Conservation (phyloP, 306 rosid genomes). For the Quercus berberidifolia region DNA sequence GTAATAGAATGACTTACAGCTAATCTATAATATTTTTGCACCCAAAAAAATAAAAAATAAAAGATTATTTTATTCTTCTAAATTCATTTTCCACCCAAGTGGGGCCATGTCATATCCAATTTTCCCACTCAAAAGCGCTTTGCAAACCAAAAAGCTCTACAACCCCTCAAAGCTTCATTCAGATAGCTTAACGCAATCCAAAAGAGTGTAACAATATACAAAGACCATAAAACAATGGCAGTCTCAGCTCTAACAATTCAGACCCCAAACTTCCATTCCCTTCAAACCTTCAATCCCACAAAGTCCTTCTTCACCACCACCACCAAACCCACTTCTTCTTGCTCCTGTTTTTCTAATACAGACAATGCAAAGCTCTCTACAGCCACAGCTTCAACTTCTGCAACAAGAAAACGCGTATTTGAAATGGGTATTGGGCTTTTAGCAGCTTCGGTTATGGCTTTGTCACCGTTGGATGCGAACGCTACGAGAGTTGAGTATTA, state of each 20-base stretch:
- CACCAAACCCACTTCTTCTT: not conserved
- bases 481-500: constrained; percentile 91
- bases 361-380: constrained; percentile 15
- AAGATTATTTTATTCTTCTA: too few relatives aligned
- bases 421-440: constrained; percentile 57
- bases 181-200: constrained; percentile 10
- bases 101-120: constrained; percentile 28
- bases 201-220: too few relatives aligned
- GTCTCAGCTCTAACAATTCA: constrained; percentile 36
- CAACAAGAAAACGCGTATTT: constrained; percentile 27
- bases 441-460: constrained; percentile 58
- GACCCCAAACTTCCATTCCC: constrained; percentile 22
- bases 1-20: too few relatives aligned
- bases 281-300: constrained; percentile 11
- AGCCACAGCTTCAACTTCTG: constrained; percentile 11
- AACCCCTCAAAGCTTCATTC: not conserved
- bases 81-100: not conserved
- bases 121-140: not conserved
- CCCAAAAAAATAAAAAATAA: too few relatives aligned
- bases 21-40: too few relatives aligned
- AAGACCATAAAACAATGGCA: constrained; percentile 42
- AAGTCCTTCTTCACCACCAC: not conserved
- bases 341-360: constrained; percentile 29
- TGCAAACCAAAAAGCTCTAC: constrained; percentile 23
- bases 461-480: constrained; percentile 67